These are phyloP conservation scores for Senna siamea DNA, from an alignment of 306 rosid species.

Conservation along the genomic window DNA sequence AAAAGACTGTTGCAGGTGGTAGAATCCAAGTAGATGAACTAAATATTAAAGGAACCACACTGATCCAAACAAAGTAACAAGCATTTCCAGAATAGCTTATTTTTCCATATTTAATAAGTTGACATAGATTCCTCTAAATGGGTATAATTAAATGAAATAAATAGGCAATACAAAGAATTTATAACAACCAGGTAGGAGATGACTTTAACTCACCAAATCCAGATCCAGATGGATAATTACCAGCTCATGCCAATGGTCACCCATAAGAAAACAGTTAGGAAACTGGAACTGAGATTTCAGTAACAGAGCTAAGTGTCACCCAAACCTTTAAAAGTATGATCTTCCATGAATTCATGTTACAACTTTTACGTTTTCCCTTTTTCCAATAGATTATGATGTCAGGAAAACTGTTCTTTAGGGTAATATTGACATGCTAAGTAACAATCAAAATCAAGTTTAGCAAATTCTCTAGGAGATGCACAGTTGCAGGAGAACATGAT, in stretches of 20 bases:
- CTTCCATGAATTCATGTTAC: neutral
- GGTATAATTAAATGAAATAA: neutral
- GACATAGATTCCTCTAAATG: neutral
- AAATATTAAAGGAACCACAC: neutral
- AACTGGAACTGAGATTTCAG: slow-evolving; percentile 1
- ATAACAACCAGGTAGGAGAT: neutral
- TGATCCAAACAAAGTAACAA: neutral
- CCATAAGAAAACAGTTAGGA: neutral
- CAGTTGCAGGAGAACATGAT: neutral
- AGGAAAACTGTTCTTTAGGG: too few relatives aligned
- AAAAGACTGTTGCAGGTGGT: neutral
- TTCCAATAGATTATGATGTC: neutral
- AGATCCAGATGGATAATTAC: neutral
- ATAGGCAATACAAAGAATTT: neutral
- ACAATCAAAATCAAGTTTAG: neutral
- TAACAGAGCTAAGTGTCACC: neutral
- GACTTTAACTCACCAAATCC: neutral
- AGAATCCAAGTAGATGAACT: neutral
- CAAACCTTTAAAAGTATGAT: neutral
- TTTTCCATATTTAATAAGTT: neutral
- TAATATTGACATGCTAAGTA: neutral
- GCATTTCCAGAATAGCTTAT: neutral
- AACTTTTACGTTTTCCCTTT: neutral
- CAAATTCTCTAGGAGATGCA: neutral
- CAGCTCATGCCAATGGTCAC: neutral